Percentiles rank a stretch among this genome's conserved stretches.
Conservation (phyloP, 805 yeast genomes). For the Brettanomyces naardenensis region DNA sequence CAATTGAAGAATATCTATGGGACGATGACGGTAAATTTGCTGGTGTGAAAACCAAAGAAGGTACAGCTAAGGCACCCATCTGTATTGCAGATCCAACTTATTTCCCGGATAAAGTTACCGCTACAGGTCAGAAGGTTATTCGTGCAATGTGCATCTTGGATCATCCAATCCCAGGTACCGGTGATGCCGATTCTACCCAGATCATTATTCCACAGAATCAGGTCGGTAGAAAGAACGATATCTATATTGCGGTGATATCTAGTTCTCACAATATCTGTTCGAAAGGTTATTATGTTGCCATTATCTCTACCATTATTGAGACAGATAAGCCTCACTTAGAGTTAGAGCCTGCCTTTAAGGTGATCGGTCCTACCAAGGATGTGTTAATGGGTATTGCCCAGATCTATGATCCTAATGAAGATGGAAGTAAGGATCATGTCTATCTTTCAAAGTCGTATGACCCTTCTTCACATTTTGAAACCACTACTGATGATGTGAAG, state of each 20-base stretch:
- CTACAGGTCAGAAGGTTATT: conserved; percentile 67
- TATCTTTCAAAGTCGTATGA: conserved; percentile 87
- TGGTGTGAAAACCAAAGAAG: conserved; percentile 90
- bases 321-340: conserved; percentile 89
- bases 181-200: conserved; percentile 82
- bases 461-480: conserved; percentile 90
- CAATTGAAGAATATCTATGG: conserved; percentile 82
- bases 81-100: conserved; percentile 98
- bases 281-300: conserved; percentile 84
- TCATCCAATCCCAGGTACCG: conserved; percentile 80
- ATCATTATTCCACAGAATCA: conserved; percentile 96
- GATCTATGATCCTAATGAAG: conserved; percentile 76
- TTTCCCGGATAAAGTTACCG: conserved; percentile 71
- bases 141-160: conserved; percentile 85
- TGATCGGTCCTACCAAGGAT: conserved; percentile 73
- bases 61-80: conserved; percentile 83
- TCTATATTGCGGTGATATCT: conserved; percentile 86
- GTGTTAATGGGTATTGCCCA: conserved; percentile 93
- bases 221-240: conserved; percentile 86
- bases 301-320: conserved; percentile 89
- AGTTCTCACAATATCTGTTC: conserved; percentile 86
- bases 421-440: conserved; percentile 73
- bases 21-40: conserved; percentile 63
- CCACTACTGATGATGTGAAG: conserved; percentile 94
- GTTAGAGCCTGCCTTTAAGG: conserved; percentile 86